Conservation (phyloP, 78 protist genomes). For the Chrysochromulina parva region DNA sequence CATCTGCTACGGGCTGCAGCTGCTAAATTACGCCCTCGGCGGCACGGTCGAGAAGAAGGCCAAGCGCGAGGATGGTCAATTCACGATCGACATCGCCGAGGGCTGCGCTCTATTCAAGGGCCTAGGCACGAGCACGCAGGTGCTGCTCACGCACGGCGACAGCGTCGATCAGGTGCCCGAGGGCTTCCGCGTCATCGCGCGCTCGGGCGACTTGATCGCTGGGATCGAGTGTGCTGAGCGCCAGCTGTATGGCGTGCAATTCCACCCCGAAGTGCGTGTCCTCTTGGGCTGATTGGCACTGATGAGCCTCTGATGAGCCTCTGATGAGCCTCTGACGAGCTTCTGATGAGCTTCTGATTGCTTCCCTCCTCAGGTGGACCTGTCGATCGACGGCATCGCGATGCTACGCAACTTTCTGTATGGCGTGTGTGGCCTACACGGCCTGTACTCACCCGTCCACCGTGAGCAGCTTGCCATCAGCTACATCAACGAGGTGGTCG, state of each 20-base stretch:
- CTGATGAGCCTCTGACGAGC: no score
- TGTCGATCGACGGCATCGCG: constrained; percentile 70
- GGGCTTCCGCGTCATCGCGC: constrained; percentile 61
- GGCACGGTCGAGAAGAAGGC: constrained; percentile 78
- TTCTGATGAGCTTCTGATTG: no score
- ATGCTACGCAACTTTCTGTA: constrained; percentile 84
- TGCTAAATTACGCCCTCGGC: constrained; percentile 64
- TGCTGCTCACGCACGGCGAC: constrained; percentile 94
- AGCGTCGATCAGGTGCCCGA: constrained; percentile 66
- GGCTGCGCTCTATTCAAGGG: constrained; percentile 59
- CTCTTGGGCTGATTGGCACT: no score
- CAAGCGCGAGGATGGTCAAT: constrained; percentile 87
- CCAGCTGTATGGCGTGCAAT: constrained; percentile 69
- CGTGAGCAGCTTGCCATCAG: constrained; percentile 69
- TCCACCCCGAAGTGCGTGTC: constrained; percentile 84
- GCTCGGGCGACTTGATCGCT: constrained; percentile 50
- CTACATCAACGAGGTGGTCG: constrained; percentile 55
- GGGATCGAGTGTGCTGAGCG: constrained; percentile 45
- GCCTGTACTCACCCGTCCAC: constrained; percentile 62
- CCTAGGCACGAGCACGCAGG: constrained; percentile 34
- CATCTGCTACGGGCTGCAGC: constrained; percentile 96
- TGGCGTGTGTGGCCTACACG: constrained; percentile 48
- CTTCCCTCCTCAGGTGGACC: constrained; percentile 61
- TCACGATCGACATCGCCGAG: constrained; percentile 8
- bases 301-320: no score